Conservation (phyloP, 345 rosid species). For the Adansonia digitata region DNA sequence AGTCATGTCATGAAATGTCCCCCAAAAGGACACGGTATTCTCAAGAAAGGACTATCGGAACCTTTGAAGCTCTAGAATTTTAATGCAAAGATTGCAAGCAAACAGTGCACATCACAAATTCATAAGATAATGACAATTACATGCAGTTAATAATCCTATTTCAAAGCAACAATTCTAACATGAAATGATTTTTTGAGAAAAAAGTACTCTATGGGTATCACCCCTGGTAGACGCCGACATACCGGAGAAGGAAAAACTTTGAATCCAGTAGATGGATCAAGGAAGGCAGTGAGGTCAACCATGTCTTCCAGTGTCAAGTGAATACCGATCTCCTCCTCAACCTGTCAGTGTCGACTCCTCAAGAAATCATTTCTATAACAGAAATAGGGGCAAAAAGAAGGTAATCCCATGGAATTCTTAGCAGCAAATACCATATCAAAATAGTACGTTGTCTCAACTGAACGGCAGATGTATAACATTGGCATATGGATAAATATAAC, state of each 20-base stretch:
- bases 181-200: not conserved
- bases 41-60: not conserved
- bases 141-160: not conserved
- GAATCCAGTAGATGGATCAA: conserved; percentile 64
- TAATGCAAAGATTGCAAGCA: not conserved
- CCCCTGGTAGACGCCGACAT: conserved; percentile 12
- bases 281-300: conserved; percentile 85
- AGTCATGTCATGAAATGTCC: not conserved
- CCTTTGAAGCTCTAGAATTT: not conserved
- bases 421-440: not conserved
- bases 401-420: not conserved
- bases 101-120: not conserved
- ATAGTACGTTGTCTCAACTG: not conserved
- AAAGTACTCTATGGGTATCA: not conserved
- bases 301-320: conserved; percentile 59
- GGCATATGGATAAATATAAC: not conserved
- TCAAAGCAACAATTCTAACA: not conserved
- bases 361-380: not conserved
- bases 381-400: not conserved
- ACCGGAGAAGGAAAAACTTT: conserved; percentile 78
- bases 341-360: conserved; percentile 32
- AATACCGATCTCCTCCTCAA: conserved; percentile 87
- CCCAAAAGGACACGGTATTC: not conserved
- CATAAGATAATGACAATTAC: not conserved
- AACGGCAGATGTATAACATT: not conserved